Conservation (phyloP, 2,329 filamentous ascomycete species). For the Calonectria fujianensis region DNA sequence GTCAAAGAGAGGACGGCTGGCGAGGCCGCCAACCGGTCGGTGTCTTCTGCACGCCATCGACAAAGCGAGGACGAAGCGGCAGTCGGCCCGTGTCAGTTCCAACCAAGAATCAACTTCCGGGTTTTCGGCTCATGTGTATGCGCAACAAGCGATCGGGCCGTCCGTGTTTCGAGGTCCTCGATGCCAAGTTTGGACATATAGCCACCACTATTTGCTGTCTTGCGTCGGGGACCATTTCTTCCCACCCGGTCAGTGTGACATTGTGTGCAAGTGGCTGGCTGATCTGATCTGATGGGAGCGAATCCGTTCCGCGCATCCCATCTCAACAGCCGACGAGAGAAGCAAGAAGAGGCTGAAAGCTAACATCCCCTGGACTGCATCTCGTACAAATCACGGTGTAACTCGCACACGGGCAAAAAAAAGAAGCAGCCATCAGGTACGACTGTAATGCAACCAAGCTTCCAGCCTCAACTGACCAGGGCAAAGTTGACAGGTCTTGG, state of each 20-base stretch:
- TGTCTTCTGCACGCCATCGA: constrained; percentile 41
- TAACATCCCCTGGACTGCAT: background rate
- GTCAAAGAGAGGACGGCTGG: background rate
- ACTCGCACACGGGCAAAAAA: background rate
- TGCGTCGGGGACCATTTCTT: background rate
- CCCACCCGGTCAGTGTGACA: background rate
- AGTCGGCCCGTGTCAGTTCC: constrained; percentile 35
- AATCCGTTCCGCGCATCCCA: background rate
- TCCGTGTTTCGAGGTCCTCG: constrained; percentile 15
- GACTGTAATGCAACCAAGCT: constrained; percentile 23
- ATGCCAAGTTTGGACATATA: background rate
- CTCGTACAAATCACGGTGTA: constrained; percentile 24
- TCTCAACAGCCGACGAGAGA: background rate
- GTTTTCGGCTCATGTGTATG: constrained; percentile 32
- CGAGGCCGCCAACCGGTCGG: constrained; percentile 32
- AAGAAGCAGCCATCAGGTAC: constrained; percentile 10
- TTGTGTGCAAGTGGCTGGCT: constrained; percentile 14
- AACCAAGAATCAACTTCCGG: constrained; percentile 24
- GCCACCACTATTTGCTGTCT: background rate
- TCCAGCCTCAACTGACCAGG: constrained; percentile 28
- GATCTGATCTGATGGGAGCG: constrained; percentile 2
- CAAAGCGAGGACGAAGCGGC: constrained; percentile 26
- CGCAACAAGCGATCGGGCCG: constrained; percentile 24
- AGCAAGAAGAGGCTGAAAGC: background rate
- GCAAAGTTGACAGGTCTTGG: constrained; percentile 23